Percentiles rank a stretch among this genome's conserved stretches.
Evolutionary conservation across 2,329 filamentous ascomycete genomes (phyloP).

Genomic region (Parastagonospora nodorum): DNA sequence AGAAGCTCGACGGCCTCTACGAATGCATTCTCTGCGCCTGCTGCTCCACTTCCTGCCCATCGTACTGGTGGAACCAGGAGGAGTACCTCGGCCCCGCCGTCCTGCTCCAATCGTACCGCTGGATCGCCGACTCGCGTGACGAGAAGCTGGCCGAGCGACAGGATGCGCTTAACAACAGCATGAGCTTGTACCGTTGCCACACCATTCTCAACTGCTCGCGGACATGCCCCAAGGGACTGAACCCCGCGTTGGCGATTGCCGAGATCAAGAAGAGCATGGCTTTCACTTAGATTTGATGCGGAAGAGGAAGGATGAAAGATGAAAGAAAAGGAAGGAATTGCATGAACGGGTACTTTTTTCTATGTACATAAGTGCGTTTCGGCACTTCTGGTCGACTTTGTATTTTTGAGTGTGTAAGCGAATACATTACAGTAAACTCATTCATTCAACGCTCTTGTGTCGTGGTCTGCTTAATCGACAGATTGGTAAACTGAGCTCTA

Average conservation of each 20-base stretch:
- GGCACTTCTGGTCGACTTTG: too few relatives aligned
- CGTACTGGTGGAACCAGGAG: slow-evolving; percentile 99
- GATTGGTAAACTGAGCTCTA: too few relatives aligned
- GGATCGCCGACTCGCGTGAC: slow-evolving; percentile 94
- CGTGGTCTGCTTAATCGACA: too few relatives aligned
- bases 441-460: too few relatives aligned
- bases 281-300: slow-evolving; percentile 42
- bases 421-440: too few relatives aligned
- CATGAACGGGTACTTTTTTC: background rate
- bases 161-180: slow-evolving; percentile 93
- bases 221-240: slow-evolving; percentile 97
- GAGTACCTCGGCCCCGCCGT: slow-evolving; percentile 98
- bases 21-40: slow-evolving; percentile 99
- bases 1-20: slow-evolving; percentile 97
- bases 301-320: background rate
- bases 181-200: slow-evolving; percentile 98
- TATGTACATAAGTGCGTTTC: too few relatives aligned
- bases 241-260: slow-evolving; percentile 92
- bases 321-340: background rate
- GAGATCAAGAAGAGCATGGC: slow-evolving; percentile 99
- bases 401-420: too few relatives aligned
- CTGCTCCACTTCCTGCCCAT: slow-evolving; percentile 99
- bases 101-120: slow-evolving; percentile 96
- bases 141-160: slow-evolving; percentile 87
- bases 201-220: slow-evolving; percentile 98